Evolutionary conservation across 495 filamentous ascomycete genomes (phyloP), one percentile per base, ranked within the genome.

Genomic region (Daldinia loculata): DNA sequence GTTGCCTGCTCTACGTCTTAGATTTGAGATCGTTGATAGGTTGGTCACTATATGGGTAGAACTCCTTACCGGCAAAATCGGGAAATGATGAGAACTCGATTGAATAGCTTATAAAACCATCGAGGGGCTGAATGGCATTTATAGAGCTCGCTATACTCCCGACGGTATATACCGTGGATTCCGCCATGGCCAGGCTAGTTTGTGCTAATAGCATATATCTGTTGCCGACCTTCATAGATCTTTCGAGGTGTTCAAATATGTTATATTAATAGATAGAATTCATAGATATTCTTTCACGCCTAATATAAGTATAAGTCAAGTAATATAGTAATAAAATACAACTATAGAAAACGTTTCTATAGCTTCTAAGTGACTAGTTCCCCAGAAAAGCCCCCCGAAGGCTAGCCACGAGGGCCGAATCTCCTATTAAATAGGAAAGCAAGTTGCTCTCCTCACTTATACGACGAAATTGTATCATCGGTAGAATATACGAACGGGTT

Each of bases 51-150:
- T 30, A 19, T 14, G 59, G 15, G 0, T 14, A 3, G 7, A 27
- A 29, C 34, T 2, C 51, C 56, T 43, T 83, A 78, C 87, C 88
- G 24, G 88, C 87, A 71, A 85, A 89, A 64, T 89, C 88, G 0
- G 88, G 88, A 67, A 89, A 89, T 58, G 82, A 88, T 1, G 86
- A 78, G 55, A 89, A 86, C 75, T 90, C 87, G 68, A 90, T 88
- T 6, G 85, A 88, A 73, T 81, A 89, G 62, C 84, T 86, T 50
- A 89, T 82, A 69, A 88, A 89, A 22, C 80, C 78, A 45, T 87
- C 82, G 14, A 84, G 78, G 6, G 85, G 80, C 4, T 78, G 73
- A 57, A 78, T 81, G 36, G 79, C 79, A 59, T 74, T 76, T 45
- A 45, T 59, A n/a, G 74, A 62, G 14, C 58, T 72, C 11, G 63